phyloP scores from a whole-genome alignment of 495 filamentous ascomycete species.

The Neurospora terricola region DNA sequence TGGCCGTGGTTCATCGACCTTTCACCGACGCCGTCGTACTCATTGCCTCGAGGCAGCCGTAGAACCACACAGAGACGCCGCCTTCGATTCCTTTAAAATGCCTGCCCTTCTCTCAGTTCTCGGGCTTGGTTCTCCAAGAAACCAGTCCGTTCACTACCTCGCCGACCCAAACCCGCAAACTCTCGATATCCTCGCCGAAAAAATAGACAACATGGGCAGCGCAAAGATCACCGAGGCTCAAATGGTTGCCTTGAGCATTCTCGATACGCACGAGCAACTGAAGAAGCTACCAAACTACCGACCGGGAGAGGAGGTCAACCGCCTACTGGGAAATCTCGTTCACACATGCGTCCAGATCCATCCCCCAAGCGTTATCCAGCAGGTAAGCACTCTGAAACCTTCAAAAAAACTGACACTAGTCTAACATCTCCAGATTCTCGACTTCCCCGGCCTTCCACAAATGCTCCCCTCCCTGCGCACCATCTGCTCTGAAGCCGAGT shows the following conservation, averaged over 20 bases:
- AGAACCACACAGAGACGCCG: neutral
- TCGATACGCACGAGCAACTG: conserved; percentile 12
- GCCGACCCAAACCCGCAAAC: neutral
- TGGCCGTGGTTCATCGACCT: neutral
- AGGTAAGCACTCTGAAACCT: no score
- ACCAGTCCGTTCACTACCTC: neutral
- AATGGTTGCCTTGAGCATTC: conserved; percentile 6
- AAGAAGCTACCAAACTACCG: conserved; percentile 9
- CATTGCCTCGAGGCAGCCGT: neutral
- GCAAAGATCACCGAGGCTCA: conserved; percentile 4
- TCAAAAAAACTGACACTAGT: no score
- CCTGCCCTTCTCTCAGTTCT: neutral
- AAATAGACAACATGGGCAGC: conserved; percentile 7
- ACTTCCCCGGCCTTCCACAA: conserved; percentile 4
- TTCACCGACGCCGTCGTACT: neutral
- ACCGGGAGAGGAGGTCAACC: conserved; percentile 13
- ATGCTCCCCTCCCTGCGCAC: conserved; percentile 14
- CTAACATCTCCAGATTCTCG: neutral
- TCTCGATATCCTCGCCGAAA: conserved; percentile 12
- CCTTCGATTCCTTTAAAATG: neutral
- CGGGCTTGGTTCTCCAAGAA: neutral
- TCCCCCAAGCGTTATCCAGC: conserved; percentile 9
- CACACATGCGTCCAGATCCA: conserved; percentile 15
- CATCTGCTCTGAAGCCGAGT: conserved; percentile 17
- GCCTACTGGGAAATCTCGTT: conserved; percentile 17